Conservation (phyloP, 345 rosid genomes). For the Citrus mangshanensis region DNA sequence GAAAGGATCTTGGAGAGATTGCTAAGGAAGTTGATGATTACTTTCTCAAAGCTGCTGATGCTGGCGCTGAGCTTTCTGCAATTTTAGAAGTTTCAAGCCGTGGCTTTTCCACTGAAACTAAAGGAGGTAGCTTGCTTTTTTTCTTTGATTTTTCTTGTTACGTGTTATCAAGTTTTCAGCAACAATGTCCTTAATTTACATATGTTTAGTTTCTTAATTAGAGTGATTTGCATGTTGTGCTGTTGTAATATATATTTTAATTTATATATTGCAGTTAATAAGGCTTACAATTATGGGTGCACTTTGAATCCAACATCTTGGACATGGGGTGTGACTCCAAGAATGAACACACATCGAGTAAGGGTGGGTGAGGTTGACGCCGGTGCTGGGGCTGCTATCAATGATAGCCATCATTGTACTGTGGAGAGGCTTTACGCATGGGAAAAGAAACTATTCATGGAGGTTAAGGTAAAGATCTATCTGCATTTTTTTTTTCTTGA, state of each 20-base stretch:
- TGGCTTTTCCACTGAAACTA: slow-evolving; percentile 39
- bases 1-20: slow-evolving; percentile 82
- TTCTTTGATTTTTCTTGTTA: not conserved
- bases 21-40: slow-evolving; percentile 92
- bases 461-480: slow-evolving; percentile 69
- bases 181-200: not conserved
- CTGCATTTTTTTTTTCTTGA: not conserved
- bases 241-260: not conserved
- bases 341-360: slow-evolving; percentile 41
- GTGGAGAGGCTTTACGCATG: slow-evolving; percentile 87
- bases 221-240: not conserved
- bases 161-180: not conserved
- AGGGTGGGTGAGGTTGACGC: slow-evolving; percentile 23
- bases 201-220: not conserved
- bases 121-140: slow-evolving; percentile 43
- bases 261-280: slow-evolving; percentile 40
- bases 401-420: slow-evolving; percentile 70
- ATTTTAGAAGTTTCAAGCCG: slow-evolving; percentile 64
- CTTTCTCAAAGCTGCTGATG: slow-evolving; percentile 76
- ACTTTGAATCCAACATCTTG: slow-evolving; percentile 62
- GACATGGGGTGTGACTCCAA: slow-evolving; percentile 67
- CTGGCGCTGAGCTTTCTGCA: slow-evolving; percentile 62
- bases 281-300: slow-evolving; percentile 58
- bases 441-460: slow-evolving; percentile 92
- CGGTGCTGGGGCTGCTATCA: slow-evolving; percentile 16